A percentile compares a stretch with the other conserved stretches of the same genome.
These are phyloP conservation scores for Acanthamoeba polyphaga DNA, from an alignment of 208 protist species.

Conservation along the genomic window DNA sequence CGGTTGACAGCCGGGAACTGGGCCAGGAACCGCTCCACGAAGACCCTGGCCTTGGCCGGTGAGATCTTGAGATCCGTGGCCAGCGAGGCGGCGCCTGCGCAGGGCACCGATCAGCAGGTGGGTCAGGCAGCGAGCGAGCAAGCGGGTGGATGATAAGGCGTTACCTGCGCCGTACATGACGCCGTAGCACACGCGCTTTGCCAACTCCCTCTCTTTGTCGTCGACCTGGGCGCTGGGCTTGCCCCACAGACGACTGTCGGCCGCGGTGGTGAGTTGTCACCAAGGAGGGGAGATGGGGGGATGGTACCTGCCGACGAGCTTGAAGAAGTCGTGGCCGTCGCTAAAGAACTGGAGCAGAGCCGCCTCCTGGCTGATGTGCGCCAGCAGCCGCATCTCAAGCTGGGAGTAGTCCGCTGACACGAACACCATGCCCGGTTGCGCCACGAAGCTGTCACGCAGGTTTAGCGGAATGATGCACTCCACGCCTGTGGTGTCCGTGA, in stretches of 20 bases:
- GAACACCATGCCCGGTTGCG: neutral
- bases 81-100: neutral
- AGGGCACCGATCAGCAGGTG: neutral
- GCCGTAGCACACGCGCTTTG: slow-evolving; percentile 66
- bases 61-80: slow-evolving; percentile 49
- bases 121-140: no score
- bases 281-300: neutral
- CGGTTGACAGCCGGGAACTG: slow-evolving; percentile 12
- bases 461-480: slow-evolving; percentile 34
- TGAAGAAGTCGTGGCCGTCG: slow-evolving; percentile 69
- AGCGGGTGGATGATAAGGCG: no score
- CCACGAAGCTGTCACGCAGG: slow-evolving; percentile 36
- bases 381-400: slow-evolving; percentile 74
- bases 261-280: neutral
- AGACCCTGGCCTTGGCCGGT: neutral
- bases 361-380: slow-evolving; percentile 49
- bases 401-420: slow-evolving; percentile 69
- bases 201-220: slow-evolving; percentile 22
- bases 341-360: slow-evolving; percentile 16
- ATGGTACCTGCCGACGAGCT: slow-evolving; percentile 54
- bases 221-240: slow-evolving; percentile 16
- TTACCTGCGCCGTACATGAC: slow-evolving; percentile 65
- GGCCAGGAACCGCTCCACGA: slow-evolving; percentile 42
- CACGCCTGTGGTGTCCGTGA: neutral
- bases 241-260: slow-evolving; percentile 19